Evolutionary conservation across 495 filamentous ascomycete species (phyloP), one percentile per base, ranked within the genome.

Genomic region (Cladorrhinum samala): DNA sequence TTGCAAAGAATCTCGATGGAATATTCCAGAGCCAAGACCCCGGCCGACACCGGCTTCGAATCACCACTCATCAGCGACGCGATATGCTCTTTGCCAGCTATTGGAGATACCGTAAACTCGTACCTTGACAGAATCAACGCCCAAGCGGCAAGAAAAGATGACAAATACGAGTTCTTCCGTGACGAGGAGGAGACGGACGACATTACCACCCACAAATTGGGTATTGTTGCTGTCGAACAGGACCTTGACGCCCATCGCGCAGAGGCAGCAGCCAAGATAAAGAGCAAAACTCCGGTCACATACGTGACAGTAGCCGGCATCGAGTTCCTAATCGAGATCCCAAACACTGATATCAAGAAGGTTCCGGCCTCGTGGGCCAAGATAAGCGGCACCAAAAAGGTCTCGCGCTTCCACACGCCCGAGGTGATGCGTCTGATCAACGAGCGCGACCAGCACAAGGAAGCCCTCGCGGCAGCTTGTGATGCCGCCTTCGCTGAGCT

Each of bases 281-380:
- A 79, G 47, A 87, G 83, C 62, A 86, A 81, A 58, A 79, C 76
- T 16, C 79, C 75, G 30, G 80, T 92, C 2, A 75, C 78, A 1
- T 97, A 96, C 61, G 79, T 83, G 9, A 89, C 86, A 1, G 87
- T 91, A 2, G 77, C 89, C 11, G 90, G 89, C 1, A 93, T 99
- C 49, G 93, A 99, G 61, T 97, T 91, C 65, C 81, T 97, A 6
- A 85, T 97, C 63, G 94, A 96, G 66, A 82, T 99, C 14, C 78
- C 87, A 48, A 96, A 95, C 65, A 58, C 77, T 0, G 77, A 86
- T 41, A 72, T 96, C 46, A 91, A 88, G 62, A 79, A 84, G 38
- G 87, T 99, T 9, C 93, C 93, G 7, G 92, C 93, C 42, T 91
- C 86, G 3, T 99, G 93, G 93, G 75, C 78, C 36, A 97, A 97